Conservation (phyloP, 2,329 filamentous ascomycete genomes). For the Davidsoniella virescens region DNA sequence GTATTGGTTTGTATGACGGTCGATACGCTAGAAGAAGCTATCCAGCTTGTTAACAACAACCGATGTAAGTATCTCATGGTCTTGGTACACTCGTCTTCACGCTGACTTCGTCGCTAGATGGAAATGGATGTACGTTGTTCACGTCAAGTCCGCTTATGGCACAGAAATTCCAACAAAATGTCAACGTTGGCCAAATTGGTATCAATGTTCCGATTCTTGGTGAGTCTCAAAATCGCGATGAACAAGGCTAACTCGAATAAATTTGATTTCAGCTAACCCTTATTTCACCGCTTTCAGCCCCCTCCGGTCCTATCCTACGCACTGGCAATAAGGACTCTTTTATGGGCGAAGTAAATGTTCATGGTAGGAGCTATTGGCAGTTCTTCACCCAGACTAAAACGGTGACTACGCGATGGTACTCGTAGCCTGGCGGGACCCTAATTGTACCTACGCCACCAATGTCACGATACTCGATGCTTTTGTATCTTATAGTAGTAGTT, state of each 20-base stretch:
- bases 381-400: conserved; percentile 17
- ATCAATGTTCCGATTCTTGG: conserved; percentile 17
- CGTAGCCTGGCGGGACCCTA: background rate
- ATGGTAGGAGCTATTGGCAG: conserved; percentile 14
- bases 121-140: conserved; percentile 17
- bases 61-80: conserved; percentile 9
- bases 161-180: conserved; percentile 15
- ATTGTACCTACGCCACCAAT: background rate
- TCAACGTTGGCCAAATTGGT: conserved; percentile 17
- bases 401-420: conserved; percentile 21
- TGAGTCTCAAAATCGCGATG: conserved; percentile 1
- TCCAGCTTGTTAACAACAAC: conserved; percentile 20
- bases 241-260: background rate
- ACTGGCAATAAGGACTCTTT: conserved; percentile 18
- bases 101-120: conserved; percentile 11
- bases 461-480: background rate
- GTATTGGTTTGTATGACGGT: conserved; percentile 16
- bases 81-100: background rate
- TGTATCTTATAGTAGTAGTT: background rate
- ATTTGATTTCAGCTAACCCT: background rate
- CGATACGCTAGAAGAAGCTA: conserved; percentile 16
- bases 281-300: conserved; percentile 9
- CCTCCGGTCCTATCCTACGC: conserved; percentile 14
- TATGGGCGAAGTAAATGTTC: conserved; percentile 15
- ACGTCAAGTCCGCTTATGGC: conserved; percentile 14